Evolutionary conservation across 2,329 filamentous ascomycete genomes (phyloP).

Genomic region (Diaporthe destruens): DNA sequence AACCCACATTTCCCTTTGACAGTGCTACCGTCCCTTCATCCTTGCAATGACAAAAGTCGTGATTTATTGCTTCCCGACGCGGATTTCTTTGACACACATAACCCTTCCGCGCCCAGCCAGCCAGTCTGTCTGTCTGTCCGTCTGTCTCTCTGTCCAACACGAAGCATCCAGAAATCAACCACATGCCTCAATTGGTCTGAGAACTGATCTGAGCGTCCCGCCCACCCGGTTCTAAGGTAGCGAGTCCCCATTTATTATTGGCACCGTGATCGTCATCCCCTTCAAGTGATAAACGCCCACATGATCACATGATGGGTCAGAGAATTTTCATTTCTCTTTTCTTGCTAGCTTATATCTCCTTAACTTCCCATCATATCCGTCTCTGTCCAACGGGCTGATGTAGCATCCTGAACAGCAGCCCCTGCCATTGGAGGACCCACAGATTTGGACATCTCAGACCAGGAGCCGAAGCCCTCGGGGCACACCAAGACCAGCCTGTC

Average conservation of each 20-base stretch:
- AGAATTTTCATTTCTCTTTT: not conserved
- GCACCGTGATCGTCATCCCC: slow-evolving; percentile 15
- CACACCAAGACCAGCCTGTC: slow-evolving; percentile 33
- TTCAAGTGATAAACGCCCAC: not conserved
- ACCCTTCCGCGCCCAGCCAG: not conserved
- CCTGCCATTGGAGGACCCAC: slow-evolving; percentile 23
- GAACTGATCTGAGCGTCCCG: slow-evolving; percentile 1
- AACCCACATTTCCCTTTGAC: slow-evolving; percentile 16
- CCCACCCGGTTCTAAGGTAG: slow-evolving; percentile 4
- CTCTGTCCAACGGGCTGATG: slow-evolving; percentile 20
- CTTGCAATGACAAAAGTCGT: slow-evolving; percentile 3
- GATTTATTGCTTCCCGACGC: not conserved
- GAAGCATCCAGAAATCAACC: not conserved
- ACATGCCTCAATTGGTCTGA: not conserved
- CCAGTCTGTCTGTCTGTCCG: not conserved
- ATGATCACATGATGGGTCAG: slow-evolving; percentile 10
- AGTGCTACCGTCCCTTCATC: not conserved
- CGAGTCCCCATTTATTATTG: slow-evolving; percentile 15
- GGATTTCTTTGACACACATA: slow-evolving; percentile 10
- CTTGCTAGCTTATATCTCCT: not conserved
- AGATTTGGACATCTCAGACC: slow-evolving; percentile 25
- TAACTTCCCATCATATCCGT: not conserved
- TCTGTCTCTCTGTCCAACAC: not conserved
- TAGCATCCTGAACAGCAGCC: not conserved
- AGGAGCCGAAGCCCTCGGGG: slow-evolving; percentile 37